Evolutionary conservation across 345 rosid species (phyloP).

Genomic region (Moricandia moricandioides): DNA sequence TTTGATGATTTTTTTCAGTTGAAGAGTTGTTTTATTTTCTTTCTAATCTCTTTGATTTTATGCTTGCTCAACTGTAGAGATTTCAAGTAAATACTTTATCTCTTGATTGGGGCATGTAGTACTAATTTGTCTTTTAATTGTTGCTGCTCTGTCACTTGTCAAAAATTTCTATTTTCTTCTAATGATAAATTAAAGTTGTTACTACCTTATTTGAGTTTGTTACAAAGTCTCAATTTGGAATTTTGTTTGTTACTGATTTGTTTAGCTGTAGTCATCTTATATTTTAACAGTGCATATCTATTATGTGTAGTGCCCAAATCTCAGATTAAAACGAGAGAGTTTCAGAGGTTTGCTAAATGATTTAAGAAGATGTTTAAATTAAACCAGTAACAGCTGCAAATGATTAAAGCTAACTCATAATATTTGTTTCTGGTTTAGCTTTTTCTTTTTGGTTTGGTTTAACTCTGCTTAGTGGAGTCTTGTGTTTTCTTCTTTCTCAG

Average conservation of each 20-base stretch:
- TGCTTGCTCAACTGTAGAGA: neutral
- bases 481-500: too few species aligned
- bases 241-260: neutral
- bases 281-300: too few species aligned
- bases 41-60: neutral
- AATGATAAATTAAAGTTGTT: too few species aligned
- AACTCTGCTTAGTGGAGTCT: too few species aligned
- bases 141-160: neutral
- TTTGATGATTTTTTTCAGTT: neutral
- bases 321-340: too few species aligned
- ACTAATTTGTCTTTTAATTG: neutral
- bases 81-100: neutral
- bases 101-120: neutral
- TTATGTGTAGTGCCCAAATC: too few species aligned
- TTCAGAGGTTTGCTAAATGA: conserved; percentile 8
- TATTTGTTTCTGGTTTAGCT: too few species aligned
- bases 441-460: too few species aligned
- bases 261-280: neutral
- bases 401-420: too few species aligned
- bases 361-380: too few species aligned
- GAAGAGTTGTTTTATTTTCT: neutral
- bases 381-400: too few species aligned
- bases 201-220: neutral
- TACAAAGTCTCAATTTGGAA: neutral
- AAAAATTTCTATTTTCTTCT: too few species aligned